Conservation (phyloP, 768 basidiomycete genomes). For the Calocybe indica region DNA sequence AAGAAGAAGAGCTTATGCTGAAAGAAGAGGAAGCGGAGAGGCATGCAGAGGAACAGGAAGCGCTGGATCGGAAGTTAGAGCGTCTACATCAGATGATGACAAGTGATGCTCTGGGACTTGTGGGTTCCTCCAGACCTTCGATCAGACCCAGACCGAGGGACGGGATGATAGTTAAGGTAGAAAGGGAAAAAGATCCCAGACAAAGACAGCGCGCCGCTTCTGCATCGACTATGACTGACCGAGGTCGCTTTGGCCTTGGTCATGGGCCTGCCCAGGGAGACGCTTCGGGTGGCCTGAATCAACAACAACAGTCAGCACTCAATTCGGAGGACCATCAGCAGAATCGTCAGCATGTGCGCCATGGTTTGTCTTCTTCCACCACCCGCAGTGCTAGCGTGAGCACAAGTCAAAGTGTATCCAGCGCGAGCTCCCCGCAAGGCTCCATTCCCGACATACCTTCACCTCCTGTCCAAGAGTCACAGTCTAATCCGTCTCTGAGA, state of each 20-base stretch:
- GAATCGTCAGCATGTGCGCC: too few relatives aligned
- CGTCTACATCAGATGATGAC: constrained; percentile 71
- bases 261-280: too few relatives aligned
- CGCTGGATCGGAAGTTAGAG: constrained; percentile 59
- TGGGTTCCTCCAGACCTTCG: constrained; percentile 31
- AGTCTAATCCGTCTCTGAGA: constrained; percentile 41
- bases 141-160: too few relatives aligned
- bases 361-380: too few relatives aligned
- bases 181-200: too few relatives aligned
- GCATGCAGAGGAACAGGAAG: constrained; percentile 60
- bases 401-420: constrained; percentile 69
- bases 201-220: too few relatives aligned
- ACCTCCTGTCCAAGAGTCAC: constrained; percentile 47
- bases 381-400: constrained; percentile 32
- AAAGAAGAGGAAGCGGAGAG: constrained; percentile 70
- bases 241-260: too few relatives aligned
- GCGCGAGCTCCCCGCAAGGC: constrained; percentile 65
- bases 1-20: constrained; percentile 43
- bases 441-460: constrained; percentile 83
- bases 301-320: too few relatives aligned
- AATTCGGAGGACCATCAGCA: too few relatives aligned
- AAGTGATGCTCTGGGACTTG: constrained; percentile 65
- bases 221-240: too few relatives aligned
- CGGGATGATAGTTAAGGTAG: too few relatives aligned
- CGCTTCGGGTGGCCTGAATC: too few relatives aligned